phyloP scores from a whole-genome alignment of 768 basidiomycete species.

The Rhodotorula kratochvilovae region DNA sequence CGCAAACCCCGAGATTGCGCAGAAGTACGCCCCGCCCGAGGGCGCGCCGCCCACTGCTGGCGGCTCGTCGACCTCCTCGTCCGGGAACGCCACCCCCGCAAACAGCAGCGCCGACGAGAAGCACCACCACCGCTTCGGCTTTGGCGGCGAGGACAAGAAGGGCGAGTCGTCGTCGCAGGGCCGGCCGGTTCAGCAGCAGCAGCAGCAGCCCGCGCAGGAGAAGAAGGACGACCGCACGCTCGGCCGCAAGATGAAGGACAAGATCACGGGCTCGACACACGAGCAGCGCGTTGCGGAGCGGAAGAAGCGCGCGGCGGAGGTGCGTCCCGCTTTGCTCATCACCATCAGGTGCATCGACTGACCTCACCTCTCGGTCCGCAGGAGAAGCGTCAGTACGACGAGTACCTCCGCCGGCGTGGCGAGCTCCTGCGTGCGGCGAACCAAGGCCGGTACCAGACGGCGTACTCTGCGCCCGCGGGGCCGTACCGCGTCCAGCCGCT shows the following conservation, averaged over 20 bases:
- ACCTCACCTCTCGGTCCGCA: not conserved
- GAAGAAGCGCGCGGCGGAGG: constrained; percentile 25
- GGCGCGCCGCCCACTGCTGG: not conserved
- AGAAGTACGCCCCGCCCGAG: not conserved
- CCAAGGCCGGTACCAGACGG: constrained; percentile 2
- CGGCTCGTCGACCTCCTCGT: not conserved
- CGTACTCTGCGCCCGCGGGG: constrained; percentile 19
- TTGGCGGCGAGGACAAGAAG: not conserved
- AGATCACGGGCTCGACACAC: constrained; percentile 36
- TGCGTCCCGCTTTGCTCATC: constrained; percentile 5
- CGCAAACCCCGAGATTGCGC: constrained; percentile 25
- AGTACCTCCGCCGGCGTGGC: constrained; percentile 27
- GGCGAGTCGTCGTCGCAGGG: not conserved
- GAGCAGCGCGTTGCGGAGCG: constrained; percentile 28
- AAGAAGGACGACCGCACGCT: constrained; percentile 34
- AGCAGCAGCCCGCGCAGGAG: not conserved
- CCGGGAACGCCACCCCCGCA: not conserved
- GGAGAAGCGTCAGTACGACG: constrained; percentile 22
- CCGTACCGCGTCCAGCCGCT: constrained; percentile 9
- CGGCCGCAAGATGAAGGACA: constrained; percentile 41
- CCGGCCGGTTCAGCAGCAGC: not conserved
- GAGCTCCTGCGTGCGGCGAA: constrained; percentile 14
- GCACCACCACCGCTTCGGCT: not conserved
- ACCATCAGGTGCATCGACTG: no score
- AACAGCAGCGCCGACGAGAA: not conserved